Base-by-base conservation (phyloP, 805 yeast species). In the Yarrowia divulgata region DNA sequence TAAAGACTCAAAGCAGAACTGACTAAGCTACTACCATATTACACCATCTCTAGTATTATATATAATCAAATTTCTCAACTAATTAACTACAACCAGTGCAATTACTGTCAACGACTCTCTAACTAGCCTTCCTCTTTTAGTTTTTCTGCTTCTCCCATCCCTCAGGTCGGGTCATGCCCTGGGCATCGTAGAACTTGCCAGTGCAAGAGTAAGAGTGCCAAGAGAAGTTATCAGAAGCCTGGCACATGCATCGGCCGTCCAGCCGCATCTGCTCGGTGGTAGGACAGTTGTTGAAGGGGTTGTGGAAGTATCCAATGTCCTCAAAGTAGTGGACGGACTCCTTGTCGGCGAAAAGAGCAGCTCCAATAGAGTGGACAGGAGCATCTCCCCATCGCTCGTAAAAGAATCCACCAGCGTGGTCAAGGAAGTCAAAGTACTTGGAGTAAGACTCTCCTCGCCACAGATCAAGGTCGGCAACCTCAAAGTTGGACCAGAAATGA, bases 351-450 rank as follows among this genome's bases (percentile, higher is more conserved):
- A 90, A 82, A 58, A 88, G 79, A 1, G 92, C 79, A 2, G 87
- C 90, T 6, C 90, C 96, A 64, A 91, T 83, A 0, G 96, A 85
- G 79, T 91, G 97, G n/a, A 91, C 85, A 3, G 97, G 97, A 0
- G 97, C 97, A 79, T 91, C 97, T 23, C 97, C 97, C 97, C 97
- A 91, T 73, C 97, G 83, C 79, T 91, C 95, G 75, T 90, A 90
- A 77, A 86, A 90, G 77, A 90, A 90, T 0, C 96, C 97, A 69
- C 96, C 96, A 2, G 85, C 77, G 58, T 77, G 70, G 75, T 90
- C 97, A 55, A 90, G 80, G 75, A 80, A 80, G 29, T 89, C 81
- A 76, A 90, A 90, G 78, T 84, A 89, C 9, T 83, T 81, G 55
- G 82, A 80, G 78, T 89, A 90, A 23, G 83, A 81, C 45, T 82